phyloP scores from a whole-genome alignment of 2,329 filamentous ascomycete species.

The Diaporthe velutina region DNA sequence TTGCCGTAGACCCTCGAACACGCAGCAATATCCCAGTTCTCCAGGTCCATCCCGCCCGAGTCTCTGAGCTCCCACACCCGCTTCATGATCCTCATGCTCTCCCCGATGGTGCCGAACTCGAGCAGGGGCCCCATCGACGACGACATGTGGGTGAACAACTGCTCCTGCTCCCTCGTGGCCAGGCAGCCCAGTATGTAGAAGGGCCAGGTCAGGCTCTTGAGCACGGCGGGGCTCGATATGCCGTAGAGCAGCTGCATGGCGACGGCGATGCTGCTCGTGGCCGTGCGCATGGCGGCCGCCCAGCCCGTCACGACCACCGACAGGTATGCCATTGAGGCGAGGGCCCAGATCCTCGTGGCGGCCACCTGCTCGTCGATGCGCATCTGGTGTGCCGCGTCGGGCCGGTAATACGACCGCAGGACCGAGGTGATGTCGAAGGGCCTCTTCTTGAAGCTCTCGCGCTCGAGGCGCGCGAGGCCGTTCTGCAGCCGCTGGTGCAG shows the following conservation, averaged over 20 bases:
- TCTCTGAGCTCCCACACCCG: constrained; percentile 44
- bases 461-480: constrained; percentile 37
- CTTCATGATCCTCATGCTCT: constrained; percentile 43
- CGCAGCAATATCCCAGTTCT: constrained; percentile 45
- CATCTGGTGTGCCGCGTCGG: constrained; percentile 33
- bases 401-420: constrained; percentile 33
- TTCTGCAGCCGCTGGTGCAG: constrained; percentile 41
- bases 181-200: constrained; percentile 48
- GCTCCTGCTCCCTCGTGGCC: constrained; percentile 41
- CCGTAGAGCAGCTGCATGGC: constrained; percentile 42
- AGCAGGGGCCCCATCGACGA: constrained; percentile 43
- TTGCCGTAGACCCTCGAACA: constrained; percentile 45
- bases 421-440: constrained; percentile 39
- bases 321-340: constrained; percentile 45
- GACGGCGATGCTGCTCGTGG: constrained; percentile 41
- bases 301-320: constrained; percentile 44
- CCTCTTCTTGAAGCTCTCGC: constrained; percentile 40
- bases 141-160: constrained; percentile 43
- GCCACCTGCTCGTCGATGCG: constrained; percentile 39
- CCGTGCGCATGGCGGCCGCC: constrained; percentile 42
- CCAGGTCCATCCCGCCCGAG: constrained; percentile 37
- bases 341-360: constrained; percentile 47
- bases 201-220: constrained; percentile 47
- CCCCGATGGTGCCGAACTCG: constrained; percentile 45
- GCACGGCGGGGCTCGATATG: constrained; percentile 41